Evolutionary conservation across 2,329 filamentous ascomycete species (phyloP), one percentile per base, ranked within the genome.

Genomic region (Arthrobotrys conoides): DNA sequence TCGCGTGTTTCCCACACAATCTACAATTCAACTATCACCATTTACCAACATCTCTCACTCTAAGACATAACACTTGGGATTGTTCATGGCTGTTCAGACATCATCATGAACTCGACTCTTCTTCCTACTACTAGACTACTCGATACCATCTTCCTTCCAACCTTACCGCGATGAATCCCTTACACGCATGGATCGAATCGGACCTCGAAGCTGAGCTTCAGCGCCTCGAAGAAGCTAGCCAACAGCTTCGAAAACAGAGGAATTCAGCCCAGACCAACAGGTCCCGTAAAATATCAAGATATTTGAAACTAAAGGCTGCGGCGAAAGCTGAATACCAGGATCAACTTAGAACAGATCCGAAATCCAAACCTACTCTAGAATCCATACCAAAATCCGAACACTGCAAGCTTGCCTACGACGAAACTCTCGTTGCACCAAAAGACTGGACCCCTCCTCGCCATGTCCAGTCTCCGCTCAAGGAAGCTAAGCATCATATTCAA

Each of bases 131-230:
- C 22, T 10, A 24, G 4, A 24, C 22, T 9, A 51, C 20, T n/a
- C 38, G 12, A 51, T 51, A 22, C 16, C 1, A 51, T 41, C 18
- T n/a, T 24, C 44, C 24, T 27, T n/a, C 30, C 18, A 6, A 51
- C 24, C 5, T 33, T 63, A 30, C 53, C 51, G 57, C 51, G 20
- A 77, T 77, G 73, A 66, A 55, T 46, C 51, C 63, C 51, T 53
- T 71, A 1, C 67, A 36, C 48, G 66, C 67, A 55, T 77, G 67
- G 65, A 77, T 77, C 41, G 18, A 67, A 63, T n/a, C 30, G 30
- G 73, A 71, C 24, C 67, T 77, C 33, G 51, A 55, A 48, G 33
- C 18, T 59, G 68, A 78, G 53, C 63, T 71, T n/a, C 48, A 57
- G 18, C 36, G 46, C 8, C 68, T 78, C 36, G 20, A 48, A 3